Percentiles rank a stretch among this genome's conserved stretches.
phyloP scores from a whole-genome alignment of 306 rosid genomes.

The Rosa rugosa region DNA sequence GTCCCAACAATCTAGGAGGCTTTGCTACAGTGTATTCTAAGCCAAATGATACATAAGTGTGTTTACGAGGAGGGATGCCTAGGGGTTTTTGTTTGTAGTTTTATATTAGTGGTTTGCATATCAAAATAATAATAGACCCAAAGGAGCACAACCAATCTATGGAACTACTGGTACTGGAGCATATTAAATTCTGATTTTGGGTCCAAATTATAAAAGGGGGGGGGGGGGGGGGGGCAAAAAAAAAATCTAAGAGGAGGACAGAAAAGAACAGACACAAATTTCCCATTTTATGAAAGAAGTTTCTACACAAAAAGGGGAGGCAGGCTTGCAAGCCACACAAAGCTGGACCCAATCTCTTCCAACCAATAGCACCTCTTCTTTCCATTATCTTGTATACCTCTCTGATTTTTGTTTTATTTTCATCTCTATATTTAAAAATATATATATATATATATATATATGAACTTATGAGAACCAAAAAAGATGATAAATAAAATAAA shows the following conservation, averaged over 20 bases:
- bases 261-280: background rate
- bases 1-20: too few species aligned
- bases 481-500: background rate
- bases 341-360: conserved; percentile 58
- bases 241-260: background rate
- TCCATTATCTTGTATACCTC: conserved; percentile 51
- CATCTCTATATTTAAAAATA: background rate
- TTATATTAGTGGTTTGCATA: too few species aligned
- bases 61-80: too few species aligned
- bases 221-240: too few species aligned
- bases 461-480: background rate
- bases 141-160: too few species aligned
- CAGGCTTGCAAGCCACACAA: conserved; percentile 50
- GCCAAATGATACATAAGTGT: too few species aligned
- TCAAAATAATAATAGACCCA: too few species aligned
- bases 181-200: too few species aligned
- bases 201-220: background rate
- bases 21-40: too few species aligned
- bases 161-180: too few species aligned
- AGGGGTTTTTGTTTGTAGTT: too few species aligned
- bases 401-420: background rate
- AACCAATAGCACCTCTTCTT: conserved; percentile 57
- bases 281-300: background rate
- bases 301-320: conserved; percentile 5
- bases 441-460: too few species aligned